These are phyloP conservation scores for Tylopilus intermedius DNA, from an alignment of 768 basidiomycete genomes.

Conservation along the genomic window DNA sequence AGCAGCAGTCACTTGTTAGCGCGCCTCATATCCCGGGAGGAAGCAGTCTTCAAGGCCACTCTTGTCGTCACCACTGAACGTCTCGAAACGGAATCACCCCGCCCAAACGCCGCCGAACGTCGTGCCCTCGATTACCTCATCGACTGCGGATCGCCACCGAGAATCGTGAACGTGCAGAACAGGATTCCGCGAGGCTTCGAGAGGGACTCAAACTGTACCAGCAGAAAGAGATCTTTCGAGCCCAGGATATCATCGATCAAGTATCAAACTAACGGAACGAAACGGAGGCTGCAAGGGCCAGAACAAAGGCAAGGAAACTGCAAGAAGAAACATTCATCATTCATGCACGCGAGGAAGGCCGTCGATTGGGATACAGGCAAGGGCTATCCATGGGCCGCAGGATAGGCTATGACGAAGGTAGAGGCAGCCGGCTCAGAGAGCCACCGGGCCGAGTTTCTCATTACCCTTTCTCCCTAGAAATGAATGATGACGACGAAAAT, in stretches of 20 bases:
- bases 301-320: slow-evolving; percentile 40
- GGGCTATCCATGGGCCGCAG: slow-evolving; percentile 34
- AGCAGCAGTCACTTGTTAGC: slow-evolving; percentile 29
- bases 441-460: slow-evolving; percentile 13
- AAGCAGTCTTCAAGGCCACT: slow-evolving; percentile 28
- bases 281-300: slow-evolving; percentile 43
- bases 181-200: slow-evolving; percentile 32
- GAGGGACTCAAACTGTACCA: slow-evolving; percentile 46
- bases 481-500: slow-evolving; percentile 12
- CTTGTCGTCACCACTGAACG: slow-evolving; percentile 26
- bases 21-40: slow-evolving; percentile 26
- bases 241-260: slow-evolving; percentile 40
- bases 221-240: slow-evolving; percentile 41
- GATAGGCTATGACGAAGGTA: slow-evolving; percentile 29
- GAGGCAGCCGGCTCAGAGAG: slow-evolving; percentile 6
- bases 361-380: slow-evolving; percentile 37
- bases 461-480: slow-evolving; percentile 10
- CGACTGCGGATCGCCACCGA: slow-evolving; percentile 39
- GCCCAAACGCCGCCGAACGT: slow-evolving; percentile 40
- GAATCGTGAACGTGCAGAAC: slow-evolving; percentile 35
- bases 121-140: slow-evolving; percentile 42
- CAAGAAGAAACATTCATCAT: slow-evolving; percentile 39
- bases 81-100: slow-evolving; percentile 39
- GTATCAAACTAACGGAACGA: slow-evolving; percentile 39
- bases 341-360: slow-evolving; percentile 42